These are phyloP conservation scores for Penicillium palitans DNA, from an alignment of 2,329 filamentous ascomycete genomes.

Conservation along the genomic window DNA sequence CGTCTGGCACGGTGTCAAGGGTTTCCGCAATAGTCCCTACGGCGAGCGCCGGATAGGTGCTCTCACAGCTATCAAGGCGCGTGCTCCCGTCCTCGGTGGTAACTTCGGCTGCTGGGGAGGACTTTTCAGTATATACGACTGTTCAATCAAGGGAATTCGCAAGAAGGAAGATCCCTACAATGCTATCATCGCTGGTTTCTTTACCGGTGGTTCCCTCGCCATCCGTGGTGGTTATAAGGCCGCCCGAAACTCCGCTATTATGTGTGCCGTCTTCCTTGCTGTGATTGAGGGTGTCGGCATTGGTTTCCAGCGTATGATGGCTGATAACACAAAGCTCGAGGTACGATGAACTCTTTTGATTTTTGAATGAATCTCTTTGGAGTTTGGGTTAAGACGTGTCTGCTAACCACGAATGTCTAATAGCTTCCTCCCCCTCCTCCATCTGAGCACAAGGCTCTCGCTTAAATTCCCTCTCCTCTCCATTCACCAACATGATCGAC, in stretches of 20 bases:
- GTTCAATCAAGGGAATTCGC: constrained; percentile 86
- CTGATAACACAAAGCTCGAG: constrained; percentile 81
- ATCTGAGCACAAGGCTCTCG: constrained; percentile 38
- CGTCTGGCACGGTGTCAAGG: constrained; percentile 97
- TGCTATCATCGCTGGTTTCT: constrained; percentile 95
- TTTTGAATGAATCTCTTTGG: background rate
- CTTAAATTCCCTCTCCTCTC: constrained; percentile 26
- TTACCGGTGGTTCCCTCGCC: constrained; percentile 88
- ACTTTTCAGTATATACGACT: constrained; percentile 93
- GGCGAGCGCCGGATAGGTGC: constrained; percentile 95
- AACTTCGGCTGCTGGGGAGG: constrained; percentile 99
- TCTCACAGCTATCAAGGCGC: constrained; percentile 94
- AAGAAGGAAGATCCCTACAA: constrained; percentile 99
- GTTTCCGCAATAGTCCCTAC: constrained; percentile 83
- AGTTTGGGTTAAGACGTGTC: background rate
- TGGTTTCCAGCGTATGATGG: constrained; percentile 91
- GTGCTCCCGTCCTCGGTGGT: constrained; percentile 90
- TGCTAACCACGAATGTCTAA: background rate
- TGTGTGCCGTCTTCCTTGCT: constrained; percentile 87
- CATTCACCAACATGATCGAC: background rate
- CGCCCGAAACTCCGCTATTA: constrained; percentile 92
- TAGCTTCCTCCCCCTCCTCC: constrained; percentile 40
- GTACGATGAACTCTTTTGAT: background rate
- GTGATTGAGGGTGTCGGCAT: constrained; percentile 98
- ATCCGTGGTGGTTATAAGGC: constrained; percentile 89